phyloP scores from a whole-genome alignment of 441 rosid genomes.

The Corymbia calophylla region DNA sequence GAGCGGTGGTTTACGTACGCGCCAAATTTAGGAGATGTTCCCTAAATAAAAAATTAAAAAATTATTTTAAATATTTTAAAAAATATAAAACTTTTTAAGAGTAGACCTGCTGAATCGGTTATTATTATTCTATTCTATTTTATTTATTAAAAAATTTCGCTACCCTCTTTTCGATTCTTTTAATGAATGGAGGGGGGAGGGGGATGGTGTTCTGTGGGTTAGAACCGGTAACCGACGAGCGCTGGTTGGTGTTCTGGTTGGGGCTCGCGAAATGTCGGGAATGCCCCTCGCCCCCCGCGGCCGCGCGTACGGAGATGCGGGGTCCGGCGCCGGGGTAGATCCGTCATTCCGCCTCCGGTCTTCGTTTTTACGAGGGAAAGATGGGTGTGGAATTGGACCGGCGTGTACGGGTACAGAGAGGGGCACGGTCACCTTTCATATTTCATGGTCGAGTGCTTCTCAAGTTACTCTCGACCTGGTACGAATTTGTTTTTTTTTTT shows the following conservation, averaged over 20 bases:
- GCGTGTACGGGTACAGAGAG: not conserved
- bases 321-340: not conserved
- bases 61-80: no score
- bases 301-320: not conserved
- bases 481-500: no score
- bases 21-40: slow-evolving; percentile 40
- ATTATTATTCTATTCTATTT: not conserved
- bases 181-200: not conserved
- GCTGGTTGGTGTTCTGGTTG: not conserved
- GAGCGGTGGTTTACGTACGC: slow-evolving; percentile 51
- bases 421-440: no score
- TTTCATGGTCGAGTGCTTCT: not conserved
- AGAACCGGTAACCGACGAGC: not conserved
- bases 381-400: not conserved
- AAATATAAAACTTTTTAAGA: no score
- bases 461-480: not conserved
- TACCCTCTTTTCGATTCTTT: not conserved
- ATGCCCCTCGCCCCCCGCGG: rapidly evolving
- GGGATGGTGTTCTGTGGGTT: not conserved
- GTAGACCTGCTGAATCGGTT: not conserved
- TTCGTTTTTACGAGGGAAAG: not conserved
- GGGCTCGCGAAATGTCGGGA: not conserved
- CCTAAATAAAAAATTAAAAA: not conserved
- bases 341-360: not conserved
- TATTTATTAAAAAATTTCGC: not conserved